These are phyloP conservation scores for Penicillium sp. DNA, from an alignment of 2,329 filamentous ascomycete species.

Conservation along the genomic window DNA sequence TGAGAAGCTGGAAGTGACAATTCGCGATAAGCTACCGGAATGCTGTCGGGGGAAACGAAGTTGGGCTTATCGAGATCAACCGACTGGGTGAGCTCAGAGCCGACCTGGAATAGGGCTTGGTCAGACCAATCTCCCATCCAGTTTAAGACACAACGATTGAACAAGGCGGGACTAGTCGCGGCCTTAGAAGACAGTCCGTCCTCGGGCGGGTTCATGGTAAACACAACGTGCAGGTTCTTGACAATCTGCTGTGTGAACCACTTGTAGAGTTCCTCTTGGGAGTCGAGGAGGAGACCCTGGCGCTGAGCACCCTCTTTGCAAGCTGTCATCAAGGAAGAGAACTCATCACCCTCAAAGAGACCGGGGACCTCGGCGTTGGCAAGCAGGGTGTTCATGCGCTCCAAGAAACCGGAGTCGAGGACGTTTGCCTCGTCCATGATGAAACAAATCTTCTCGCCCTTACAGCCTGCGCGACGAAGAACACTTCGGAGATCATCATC, in stretches of 20 bases:
- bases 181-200: conserved; percentile 93
- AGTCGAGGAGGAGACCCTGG: conserved; percentile 91
- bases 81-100: conserved; percentile 91
- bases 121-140: conserved; percentile 99
- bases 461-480: conserved; percentile 88
- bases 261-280: conserved; percentile 98
- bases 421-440: conserved; percentile 99
- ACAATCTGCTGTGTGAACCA: conserved; percentile 99
- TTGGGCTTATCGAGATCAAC: conserved; percentile 87
- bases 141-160: conserved; percentile 99
- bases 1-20: conserved; percentile 83
- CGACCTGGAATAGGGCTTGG: conserved; percentile 96
- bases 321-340: conserved; percentile 96
- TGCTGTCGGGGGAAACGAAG: conserved; percentile 82
- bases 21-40: conserved; percentile 87
- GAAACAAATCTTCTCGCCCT: conserved; percentile 99
- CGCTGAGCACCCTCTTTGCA: conserved; percentile 98
- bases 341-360: conserved; percentile 98
- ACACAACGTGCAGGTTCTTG: conserved; percentile 97
- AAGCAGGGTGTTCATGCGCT: conserved; percentile 98
- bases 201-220: conserved; percentile 99
- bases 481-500: conserved; percentile 96
- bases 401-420: conserved; percentile 94
- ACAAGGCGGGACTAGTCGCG: conserved; percentile 93
- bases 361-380: conserved; percentile 99